Evolutionary conservation across 2,329 filamentous ascomycete species (phyloP), one percentile per base, ranked within the genome.

Genomic region (Dryadomyces sulphureus): DNA sequence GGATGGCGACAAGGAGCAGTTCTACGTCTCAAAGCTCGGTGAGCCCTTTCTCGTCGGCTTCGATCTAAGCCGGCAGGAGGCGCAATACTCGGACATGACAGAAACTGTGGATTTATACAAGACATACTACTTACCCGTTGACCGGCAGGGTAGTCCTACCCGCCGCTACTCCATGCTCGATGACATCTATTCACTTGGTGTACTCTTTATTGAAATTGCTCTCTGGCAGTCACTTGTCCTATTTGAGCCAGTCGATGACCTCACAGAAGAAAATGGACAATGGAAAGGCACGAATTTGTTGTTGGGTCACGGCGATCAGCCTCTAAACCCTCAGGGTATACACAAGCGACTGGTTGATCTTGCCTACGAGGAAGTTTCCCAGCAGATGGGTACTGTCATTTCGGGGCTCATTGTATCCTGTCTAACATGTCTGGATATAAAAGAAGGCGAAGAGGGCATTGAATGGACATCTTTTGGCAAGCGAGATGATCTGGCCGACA

Each of bases 161-260:
- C 42, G 42, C 11, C 42, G 32, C 19, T 38, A 44, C 34, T 24
- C 32, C 34, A 44, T 44, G 42, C 21, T 38, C 16, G 42, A 44
- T 21, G 42, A 44, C 21, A 20, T 44, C 42, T 44, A 44, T 27
- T 44, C 42, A 20, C 42, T 44, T 19, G 42, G 42, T 21, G 42
- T 44, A 20, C 42, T 44, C 3, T 32, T 44, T 5, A 14, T 44
- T 6, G 42, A 44, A 17, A 44, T 44, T 27, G 42, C 32, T 12
- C 32, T 44, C 12, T 44, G 42, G 42, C 32, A 21, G 16, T 44
- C 42, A 5, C 21, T 44, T 16, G 32, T 44, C 8, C 19, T 16
- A 9, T 44, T 44, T 7, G 32, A 44, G 20, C 32, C 32, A 11
- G 27, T n/a, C 4, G 25, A 20, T 14, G 8, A 24, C 4, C 16